A percentile compares a stretch with the other conserved stretches of the same genome.
These are phyloP conservation scores for Pachyrhizus erosus DNA, from an alignment of 306 rosid genomes.

Conservation along the genomic window DNA sequence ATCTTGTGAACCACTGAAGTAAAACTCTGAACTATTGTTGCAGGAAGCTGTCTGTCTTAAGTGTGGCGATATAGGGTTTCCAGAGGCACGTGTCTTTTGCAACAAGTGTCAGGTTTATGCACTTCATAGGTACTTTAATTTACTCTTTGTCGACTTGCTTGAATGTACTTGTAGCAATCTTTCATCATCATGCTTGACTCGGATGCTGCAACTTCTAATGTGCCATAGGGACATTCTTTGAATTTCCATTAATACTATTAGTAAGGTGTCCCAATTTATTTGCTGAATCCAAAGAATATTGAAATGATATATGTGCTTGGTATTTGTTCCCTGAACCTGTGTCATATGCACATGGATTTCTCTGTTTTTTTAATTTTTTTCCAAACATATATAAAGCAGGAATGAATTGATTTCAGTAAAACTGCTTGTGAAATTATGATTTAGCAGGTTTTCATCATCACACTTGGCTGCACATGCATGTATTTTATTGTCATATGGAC, in stretches of 20 bases:
- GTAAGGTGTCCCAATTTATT: not conserved
- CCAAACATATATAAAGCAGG: not conserved
- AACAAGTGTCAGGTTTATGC: constrained; percentile 36
- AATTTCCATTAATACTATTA: not conserved
- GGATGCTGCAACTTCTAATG: not conserved
- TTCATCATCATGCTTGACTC: constrained; percentile 21
- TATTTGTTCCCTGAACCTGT: constrained; percentile 1
- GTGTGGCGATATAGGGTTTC: constrained; percentile 45
- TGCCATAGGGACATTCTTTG: not conserved
- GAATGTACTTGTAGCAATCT: not conserved
- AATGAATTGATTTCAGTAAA: not conserved
- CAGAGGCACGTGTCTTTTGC: constrained; percentile 45
- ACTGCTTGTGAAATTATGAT: not conserved
- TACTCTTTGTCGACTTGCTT: not conserved
- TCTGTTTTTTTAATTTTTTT: not conserved
- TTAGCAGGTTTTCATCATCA: constrained; percentile 1
- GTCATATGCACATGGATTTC: constrained; percentile 1
- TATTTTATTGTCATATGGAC: not conserved
- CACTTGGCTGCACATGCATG: not conserved
- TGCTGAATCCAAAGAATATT: constrained; percentile 11
- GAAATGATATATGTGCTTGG: not conserved
- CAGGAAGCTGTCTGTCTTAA: constrained; percentile 50
- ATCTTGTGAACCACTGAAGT: not conserved
- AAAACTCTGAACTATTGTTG: constrained; percentile 11
- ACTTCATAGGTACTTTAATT: constrained; percentile 42